Evolutionary conservation across 2,329 filamentous ascomycete genomes (phyloP).

Genomic region (Diaporthe caulivora): DNA sequence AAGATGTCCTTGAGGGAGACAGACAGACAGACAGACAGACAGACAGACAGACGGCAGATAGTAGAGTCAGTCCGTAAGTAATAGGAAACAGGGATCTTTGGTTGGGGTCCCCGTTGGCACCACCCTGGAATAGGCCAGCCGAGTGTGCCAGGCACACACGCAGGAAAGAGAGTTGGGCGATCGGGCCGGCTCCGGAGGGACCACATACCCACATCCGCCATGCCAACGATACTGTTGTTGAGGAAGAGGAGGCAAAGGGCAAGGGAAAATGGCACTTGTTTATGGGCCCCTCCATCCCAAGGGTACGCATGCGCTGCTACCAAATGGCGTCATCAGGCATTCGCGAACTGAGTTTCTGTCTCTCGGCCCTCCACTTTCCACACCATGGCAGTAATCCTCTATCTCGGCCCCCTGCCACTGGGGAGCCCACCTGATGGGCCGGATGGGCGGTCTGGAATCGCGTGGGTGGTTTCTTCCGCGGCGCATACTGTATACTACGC

Average conservation of each 20-base stretch:
- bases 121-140: not conserved
- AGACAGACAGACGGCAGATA: no score
- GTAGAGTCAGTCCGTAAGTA: no score
- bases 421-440: not conserved
- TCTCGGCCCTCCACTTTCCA: not conserved
- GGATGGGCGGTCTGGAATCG: conserved; percentile 25
- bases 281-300: not conserved
- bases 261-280: not conserved
- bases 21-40: not conserved
- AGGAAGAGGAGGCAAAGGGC: not conserved
- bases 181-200: conserved; percentile 32
- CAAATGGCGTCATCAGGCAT: conserved; percentile 32
- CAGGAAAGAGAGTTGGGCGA: not conserved
- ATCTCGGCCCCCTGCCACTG: no score
- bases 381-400: not conserved
- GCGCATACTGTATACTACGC: not conserved
- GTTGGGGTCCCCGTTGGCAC: no score
- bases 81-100: no score
- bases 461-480: not conserved
- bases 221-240: not conserved
- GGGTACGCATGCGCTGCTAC: conserved; percentile 12
- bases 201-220: no score
- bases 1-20: conserved; percentile 26
- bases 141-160: not conserved
- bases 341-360: not conserved